Percentiles rank a stretch among this genome's conserved stretches.
phyloP scores from a whole-genome alignment of 495 filamentous ascomycete genomes.

The Talaromyces trachyspermus region DNA sequence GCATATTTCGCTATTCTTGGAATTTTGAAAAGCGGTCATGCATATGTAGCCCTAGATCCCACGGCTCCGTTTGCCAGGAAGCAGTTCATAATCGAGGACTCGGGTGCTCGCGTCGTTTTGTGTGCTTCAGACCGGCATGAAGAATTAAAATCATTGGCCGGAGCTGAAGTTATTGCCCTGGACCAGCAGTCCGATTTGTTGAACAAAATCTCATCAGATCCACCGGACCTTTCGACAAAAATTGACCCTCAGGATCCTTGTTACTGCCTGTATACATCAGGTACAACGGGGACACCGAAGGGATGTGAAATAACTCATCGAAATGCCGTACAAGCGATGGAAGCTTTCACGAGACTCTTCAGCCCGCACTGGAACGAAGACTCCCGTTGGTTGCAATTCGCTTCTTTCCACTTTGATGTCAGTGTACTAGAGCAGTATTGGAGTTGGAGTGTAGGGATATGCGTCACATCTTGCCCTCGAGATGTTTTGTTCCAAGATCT shows the following conservation, averaged over 20 bases:
- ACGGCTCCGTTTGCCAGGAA: conserved; percentile 54
- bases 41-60: conserved; percentile 24
- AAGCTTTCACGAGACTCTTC: conserved; percentile 66
- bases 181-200: conserved; percentile 24
- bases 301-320: conserved; percentile 71
- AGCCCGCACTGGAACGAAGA: conserved; percentile 42
- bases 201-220: conserved; percentile 13
- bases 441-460: conserved; percentile 81
- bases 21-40: conserved; percentile 54
- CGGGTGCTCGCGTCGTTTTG: conserved; percentile 45
- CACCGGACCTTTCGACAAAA: conserved; percentile 16
- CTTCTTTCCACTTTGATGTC: conserved; percentile 84
- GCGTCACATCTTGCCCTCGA: conserved; percentile 66
- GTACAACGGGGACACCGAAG: conserved; percentile 74
- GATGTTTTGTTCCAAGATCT: conserved; percentile 76
- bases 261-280: conserved; percentile 75
- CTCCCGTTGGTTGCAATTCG: conserved; percentile 80
- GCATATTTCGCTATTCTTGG: conserved; percentile 73
- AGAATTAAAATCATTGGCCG: conserved; percentile 20
- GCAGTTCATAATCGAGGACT: conserved; percentile 59
- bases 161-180: conserved; percentile 31
- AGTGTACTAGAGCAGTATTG: conserved; percentile 84
- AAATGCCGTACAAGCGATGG: conserved; percentile 70
- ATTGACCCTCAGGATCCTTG: conserved; percentile 41
- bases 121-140: conserved; percentile 27